These are phyloP conservation scores for Lyophyllum atratum DNA, from an alignment of 768 basidiomycete species.

Conservation along the genomic window DNA sequence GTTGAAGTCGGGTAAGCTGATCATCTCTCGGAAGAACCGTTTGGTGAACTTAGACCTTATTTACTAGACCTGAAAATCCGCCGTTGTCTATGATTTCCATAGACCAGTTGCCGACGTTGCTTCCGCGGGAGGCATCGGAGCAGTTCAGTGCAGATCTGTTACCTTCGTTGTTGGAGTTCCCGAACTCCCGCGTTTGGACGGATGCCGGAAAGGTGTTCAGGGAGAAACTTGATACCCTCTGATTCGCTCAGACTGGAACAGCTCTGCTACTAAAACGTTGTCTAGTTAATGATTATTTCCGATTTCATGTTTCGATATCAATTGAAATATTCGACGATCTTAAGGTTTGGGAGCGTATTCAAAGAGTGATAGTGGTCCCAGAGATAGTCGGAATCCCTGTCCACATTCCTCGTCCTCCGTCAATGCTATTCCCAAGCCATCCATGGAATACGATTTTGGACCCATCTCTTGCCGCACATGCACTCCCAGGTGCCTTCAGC, in stretches of 20 bases:
- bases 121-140: slow-evolving; percentile 96
- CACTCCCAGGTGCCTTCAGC: slow-evolving; percentile 15
- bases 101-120: slow-evolving; percentile 93
- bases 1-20: slow-evolving; percentile 75
- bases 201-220: slow-evolving; percentile 85
- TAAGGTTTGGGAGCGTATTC: too few species aligned
- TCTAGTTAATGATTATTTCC: too few species aligned
- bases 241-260: too few species aligned
- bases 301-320: too few species aligned
- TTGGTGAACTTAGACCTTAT: not conserved
- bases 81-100: slow-evolving; percentile 88
- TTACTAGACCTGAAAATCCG: slow-evolving; percentile 59
- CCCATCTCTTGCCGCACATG: slow-evolving; percentile 11
- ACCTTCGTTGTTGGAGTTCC: slow-evolving; percentile 83
- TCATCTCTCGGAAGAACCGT: not conserved
- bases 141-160: slow-evolving; percentile 90
- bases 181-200: slow-evolving; percentile 79
- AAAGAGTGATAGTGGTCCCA: slow-evolving; percentile 12
- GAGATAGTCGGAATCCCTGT: slow-evolving; percentile 10
- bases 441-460: slow-evolving; percentile 12
- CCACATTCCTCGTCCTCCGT: slow-evolving; percentile 16
- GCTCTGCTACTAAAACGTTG: too few species aligned
- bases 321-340: too few species aligned
- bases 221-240: slow-evolving; percentile 52
- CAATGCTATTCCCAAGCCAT: slow-evolving; percentile 12